Evolutionary conservation across 2,329 filamentous ascomycete genomes (phyloP), one percentile per base, ranked within the genome.

Genomic region (Didymella pinodella): DNA sequence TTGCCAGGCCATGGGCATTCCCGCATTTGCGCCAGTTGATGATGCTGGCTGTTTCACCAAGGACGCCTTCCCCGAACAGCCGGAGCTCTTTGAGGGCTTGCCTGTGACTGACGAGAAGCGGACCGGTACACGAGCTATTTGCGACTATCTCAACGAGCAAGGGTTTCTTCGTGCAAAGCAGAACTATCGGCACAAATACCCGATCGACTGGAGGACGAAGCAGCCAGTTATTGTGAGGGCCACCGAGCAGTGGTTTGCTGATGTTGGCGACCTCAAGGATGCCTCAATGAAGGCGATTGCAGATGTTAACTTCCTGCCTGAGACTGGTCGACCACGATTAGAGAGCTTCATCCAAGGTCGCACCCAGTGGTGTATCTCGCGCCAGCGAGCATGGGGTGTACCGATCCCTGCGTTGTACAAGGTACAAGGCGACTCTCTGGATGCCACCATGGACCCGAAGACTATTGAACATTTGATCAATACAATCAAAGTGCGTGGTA

Each of bases 181-280:
- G 66, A 83, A 83, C 56, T 90, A 94, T 73, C 84, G 84, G 51
- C 95, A 99, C 82, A 98, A 97, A 77, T 98, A 98, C 74, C 95
- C 95, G 0, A 97, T 98, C 67, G 95, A 99, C 78, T 99, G 95
- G 95, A 86, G 95, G 53, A 96, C 94, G 0, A 99, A 98, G 78
- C 84, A 90, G 66, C 95, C 95, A 1, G 89, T 99, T 48, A 92
- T 99, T 59, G 87, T 96, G 32, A 83, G 95, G 65, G 94, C 95
- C 3, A 99, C 96, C 0, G 92, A 93, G 36, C 95, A 99, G 78
- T 99, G 95, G 95, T 99, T 99, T 73, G 93, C 95, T 11, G 92
- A 98, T 75, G 92, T 97, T 2, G 92, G 85, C 14, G 86, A 84
- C 49, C 94, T 98, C 76, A 96, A 96, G 68, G 81, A 86, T 1